Evolutionary conservation across 495 filamentous ascomycete species (phyloP), one percentile per base, ranked within the genome.

Genomic region (Podospora fimiseda): DNA sequence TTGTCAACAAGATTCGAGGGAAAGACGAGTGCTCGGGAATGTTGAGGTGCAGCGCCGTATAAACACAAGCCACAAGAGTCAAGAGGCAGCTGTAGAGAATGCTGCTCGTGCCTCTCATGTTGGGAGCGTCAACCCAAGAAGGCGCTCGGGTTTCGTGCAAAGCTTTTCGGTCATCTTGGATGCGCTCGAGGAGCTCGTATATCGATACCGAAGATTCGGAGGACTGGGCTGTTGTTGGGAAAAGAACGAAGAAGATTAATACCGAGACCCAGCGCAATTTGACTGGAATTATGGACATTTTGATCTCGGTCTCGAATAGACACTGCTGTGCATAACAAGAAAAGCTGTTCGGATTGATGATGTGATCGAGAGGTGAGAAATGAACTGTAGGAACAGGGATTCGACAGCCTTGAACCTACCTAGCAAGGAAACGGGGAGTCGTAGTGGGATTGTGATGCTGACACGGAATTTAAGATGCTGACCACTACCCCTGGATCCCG

Each of bases 11-110:
- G n/a, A 48, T 13, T n/a, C n/a, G 15, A 24, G 14, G 30, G 23
- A 16, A 18, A 9, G 50, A 2, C 41, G 13, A 46, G 48, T 55
- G 15, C 36, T 15, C n/a, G 23, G 58, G 58, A 13, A 60, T 49
- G 37, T 60, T 57, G 50, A 60, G 50, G 21, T 60, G 58, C 5
- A 53, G 42, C 7, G 51, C 51, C 13, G 51, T 47, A 19, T 46
- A 53, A n/a, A 53, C 40, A 11, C 51, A 53, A 14, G 43, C 30
- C 18, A 46, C 36, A 9, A 53, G 20, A 2, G 51, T 46, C 16
- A 53, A 20, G 14, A 53, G 9, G 19, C 42, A 53, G 30, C 27
- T 42, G 24, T 19, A 30, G 15, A 53, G n/a, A n/a, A 53, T 53
- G 14, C 42, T 27, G 33, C 16, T 27, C 2, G 48, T 41, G 8